These are phyloP conservation scores for Lactarius pseudohatsudake DNA, from an alignment of 768 basidiomycete genomes.

Conservation along the genomic window DNA sequence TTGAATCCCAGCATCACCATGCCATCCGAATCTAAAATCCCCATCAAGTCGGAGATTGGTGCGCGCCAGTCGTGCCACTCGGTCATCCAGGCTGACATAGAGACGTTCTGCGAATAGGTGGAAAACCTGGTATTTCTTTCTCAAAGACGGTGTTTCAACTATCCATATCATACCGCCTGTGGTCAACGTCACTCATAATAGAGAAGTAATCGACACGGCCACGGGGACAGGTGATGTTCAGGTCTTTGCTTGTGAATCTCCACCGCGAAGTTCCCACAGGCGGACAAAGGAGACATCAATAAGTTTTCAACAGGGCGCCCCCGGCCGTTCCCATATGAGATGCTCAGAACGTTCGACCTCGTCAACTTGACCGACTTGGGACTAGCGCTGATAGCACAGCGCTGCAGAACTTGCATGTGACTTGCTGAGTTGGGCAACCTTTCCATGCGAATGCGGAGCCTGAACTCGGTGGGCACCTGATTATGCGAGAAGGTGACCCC, in stretches of 20 bases:
- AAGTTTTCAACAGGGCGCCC: conserved; percentile 3
- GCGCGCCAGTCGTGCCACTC: background rate
- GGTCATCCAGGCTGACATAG: background rate
- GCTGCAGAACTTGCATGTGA: background rate
- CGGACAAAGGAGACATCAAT: background rate
- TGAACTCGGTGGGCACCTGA: too few species aligned
- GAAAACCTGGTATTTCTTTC: background rate
- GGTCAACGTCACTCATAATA: background rate
- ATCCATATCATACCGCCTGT: conserved; percentile 2
- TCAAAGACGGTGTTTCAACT: background rate
- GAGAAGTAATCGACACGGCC: conserved; percentile 2
- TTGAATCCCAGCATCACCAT: background rate
- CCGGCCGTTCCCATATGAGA: conserved; percentile 2
- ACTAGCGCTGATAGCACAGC: conserved; percentile 1
- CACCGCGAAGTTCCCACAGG: background rate
- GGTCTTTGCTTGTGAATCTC: conserved; percentile 3
- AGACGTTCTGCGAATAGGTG: background rate
- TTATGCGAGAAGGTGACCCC: too few species aligned
- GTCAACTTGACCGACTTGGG: background rate
- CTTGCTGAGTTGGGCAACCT: too few species aligned
- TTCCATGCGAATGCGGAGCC: too few species aligned
- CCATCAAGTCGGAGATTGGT: background rate
- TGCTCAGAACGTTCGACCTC: conserved; percentile 5
- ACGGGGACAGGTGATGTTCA: too few species aligned
- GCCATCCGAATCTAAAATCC: background rate